phyloP scores from a whole-genome alignment of 441 rosid genomes.

The Viola pubescens region DNA sequence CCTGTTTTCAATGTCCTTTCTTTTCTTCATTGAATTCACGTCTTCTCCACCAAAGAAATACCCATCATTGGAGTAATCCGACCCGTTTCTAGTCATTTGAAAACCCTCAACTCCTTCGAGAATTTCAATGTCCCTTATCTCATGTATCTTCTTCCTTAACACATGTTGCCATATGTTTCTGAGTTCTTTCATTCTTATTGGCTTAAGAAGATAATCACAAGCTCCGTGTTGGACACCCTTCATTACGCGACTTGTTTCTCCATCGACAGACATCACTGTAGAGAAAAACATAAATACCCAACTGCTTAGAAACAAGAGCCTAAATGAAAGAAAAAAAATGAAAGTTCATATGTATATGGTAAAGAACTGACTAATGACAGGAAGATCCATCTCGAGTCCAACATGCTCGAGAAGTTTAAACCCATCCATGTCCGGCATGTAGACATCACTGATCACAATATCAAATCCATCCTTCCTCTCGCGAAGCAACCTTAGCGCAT shows the following conservation, averaged over 20 bases:
- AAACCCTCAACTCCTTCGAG: conserved; percentile 19
- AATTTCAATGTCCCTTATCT: conserved; percentile 27
- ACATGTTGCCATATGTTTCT: conserved; percentile 59
- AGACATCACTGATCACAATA: conserved; percentile 60
- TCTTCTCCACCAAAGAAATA: conserved; percentile 21
- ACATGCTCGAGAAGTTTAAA: conserved; percentile 47
- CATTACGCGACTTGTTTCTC: conserved; percentile 34
- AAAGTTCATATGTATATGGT: neutral
- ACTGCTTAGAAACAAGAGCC: conserved; percentile 18
- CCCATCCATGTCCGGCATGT: conserved; percentile 84
- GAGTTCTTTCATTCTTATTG: conserved; percentile 45
- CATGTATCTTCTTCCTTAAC: conserved; percentile 36
- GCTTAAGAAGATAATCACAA: conserved; percentile 56
- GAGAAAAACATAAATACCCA: conserved; percentile 7
- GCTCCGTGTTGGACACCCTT: conserved; percentile 60
- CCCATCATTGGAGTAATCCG: conserved; percentile 11
- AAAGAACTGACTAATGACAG: conserved; percentile 47
- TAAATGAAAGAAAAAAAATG: neutral
- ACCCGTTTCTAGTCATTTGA: conserved; percentile 27
- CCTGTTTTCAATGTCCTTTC: conserved; percentile 21
- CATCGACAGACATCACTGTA: conserved; percentile 71
- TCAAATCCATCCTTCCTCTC: conserved; percentile 46
- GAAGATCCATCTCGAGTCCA: conserved; percentile 47
- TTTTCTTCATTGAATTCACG: conserved; percentile 5
- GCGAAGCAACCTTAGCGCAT: conserved; percentile 66